These are phyloP conservation scores for Arthrobotrys musiformis DNA, from an alignment of 2,329 filamentous ascomycete genomes.

Conservation along the genomic window DNA sequence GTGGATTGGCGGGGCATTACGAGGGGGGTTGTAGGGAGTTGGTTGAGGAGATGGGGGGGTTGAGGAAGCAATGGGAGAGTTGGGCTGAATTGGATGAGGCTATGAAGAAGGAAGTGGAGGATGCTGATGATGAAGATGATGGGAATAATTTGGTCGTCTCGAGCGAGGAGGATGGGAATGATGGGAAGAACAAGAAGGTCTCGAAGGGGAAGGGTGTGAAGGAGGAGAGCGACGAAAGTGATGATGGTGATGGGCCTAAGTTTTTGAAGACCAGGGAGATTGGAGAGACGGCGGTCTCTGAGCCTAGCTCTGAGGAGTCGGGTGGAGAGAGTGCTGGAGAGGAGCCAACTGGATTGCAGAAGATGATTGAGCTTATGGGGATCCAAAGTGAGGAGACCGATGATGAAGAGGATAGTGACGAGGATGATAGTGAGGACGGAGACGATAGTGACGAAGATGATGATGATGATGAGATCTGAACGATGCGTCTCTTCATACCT, in stretches of 20 bases:
- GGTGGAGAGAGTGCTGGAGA: background rate
- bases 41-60: background rate
- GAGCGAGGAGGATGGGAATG: background rate
- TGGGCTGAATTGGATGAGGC: constrained; percentile 8
- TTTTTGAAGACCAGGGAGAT: background rate
- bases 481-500: too few relatives aligned
- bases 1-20: constrained; percentile 26
- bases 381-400: background rate
- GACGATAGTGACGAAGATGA: too few relatives aligned
- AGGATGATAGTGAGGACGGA: too few relatives aligned
- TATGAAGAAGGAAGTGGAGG: constrained; percentile 2
- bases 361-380: background rate
- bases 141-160: too few relatives aligned
- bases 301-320: background rate
- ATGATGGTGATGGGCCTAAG: too few relatives aligned
- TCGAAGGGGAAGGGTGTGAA: background rate
- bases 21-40: constrained; percentile 18
- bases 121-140: background rate
- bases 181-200: too few relatives aligned
- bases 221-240: too few relatives aligned
- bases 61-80: constrained; percentile 15
- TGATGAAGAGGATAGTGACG: background rate
- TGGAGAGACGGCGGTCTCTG: background rate
- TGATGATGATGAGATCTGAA: too few relatives aligned
- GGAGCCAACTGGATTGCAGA: background rate